These are phyloP conservation scores for Cruciata laevipes DNA, from an alignment of 257 asterid species.

Conservation along the genomic window DNA sequence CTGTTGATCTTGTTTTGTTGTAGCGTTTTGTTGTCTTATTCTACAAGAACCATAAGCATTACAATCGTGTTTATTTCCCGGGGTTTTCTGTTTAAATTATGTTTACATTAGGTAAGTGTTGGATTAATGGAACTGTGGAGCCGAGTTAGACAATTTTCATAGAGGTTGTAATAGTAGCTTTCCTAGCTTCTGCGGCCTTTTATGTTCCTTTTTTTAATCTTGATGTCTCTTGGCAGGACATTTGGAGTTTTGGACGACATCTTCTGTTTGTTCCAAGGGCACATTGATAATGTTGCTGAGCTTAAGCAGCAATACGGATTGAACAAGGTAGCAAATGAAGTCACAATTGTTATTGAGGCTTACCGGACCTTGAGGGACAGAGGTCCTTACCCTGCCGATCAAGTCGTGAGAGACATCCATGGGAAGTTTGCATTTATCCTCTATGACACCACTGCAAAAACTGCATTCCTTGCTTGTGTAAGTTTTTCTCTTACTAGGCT, in stretches of 20 bases:
- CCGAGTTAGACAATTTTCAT: not conserved
- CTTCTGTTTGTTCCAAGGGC: slow-evolving; percentile 93
- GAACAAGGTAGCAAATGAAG: slow-evolving; percentile 82
- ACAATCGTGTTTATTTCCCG: not conserved
- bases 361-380: slow-evolving; percentile 88
- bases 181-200: too few relatives aligned
- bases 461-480: slow-evolving; percentile 67
- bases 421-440: slow-evolving; percentile 83
- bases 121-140: not conserved
- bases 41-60: not conserved
- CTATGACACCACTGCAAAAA: slow-evolving; percentile 51
- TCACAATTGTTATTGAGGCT: slow-evolving; percentile 81
- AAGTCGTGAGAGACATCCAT: slow-evolving; percentile 77
- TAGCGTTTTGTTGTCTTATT: too few relatives aligned
- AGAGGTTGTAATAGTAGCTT: not conserved
- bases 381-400: slow-evolving; percentile 96
- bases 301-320: slow-evolving; percentile 94
- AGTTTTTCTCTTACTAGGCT: slow-evolving; percentile 21
- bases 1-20: not conserved
- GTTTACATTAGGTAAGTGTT: not conserved
- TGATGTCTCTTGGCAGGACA: slow-evolving; percentile 31
- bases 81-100: not conserved
- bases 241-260: slow-evolving; percentile 85
- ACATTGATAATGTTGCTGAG: slow-evolving; percentile 74
- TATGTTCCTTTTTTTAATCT: not conserved